Evolutionary conservation across 2,329 filamentous ascomycete species (phyloP).

Genomic region (Sphaerulina populicola): DNA sequence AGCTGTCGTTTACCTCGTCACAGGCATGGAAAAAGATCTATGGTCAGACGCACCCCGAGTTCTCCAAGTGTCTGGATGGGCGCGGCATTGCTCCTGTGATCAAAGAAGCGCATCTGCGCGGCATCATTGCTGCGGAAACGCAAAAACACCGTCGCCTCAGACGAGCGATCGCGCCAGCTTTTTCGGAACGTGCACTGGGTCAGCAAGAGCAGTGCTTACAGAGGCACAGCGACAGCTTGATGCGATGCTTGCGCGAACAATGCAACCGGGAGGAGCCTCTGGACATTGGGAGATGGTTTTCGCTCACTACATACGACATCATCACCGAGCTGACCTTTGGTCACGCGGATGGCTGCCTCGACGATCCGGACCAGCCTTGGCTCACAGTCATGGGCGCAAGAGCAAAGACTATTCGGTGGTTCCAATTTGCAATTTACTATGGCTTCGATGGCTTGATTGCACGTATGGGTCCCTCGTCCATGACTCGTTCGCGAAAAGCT

Average conservation of each 20-base stretch:
- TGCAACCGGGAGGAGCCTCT: slow-evolving; percentile 11
- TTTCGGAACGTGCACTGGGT: slow-evolving; percentile 32
- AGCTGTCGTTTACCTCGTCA: slow-evolving; percentile 33
- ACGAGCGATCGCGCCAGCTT: slow-evolving; percentile 32
- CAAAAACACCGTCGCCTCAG: slow-evolving; percentile 23
- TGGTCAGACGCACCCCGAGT: slow-evolving; percentile 28
- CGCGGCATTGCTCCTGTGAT: slow-evolving; percentile 8
- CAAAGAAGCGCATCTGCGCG: slow-evolving; percentile 3
- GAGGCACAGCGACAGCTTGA: slow-evolving; percentile 34
- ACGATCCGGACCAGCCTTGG: slow-evolving; percentile 6
- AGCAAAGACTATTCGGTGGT: slow-evolving; percentile 7
- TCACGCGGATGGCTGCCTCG: slow-evolving; percentile 5
- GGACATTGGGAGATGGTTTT: slow-evolving; percentile 4
- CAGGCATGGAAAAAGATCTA: slow-evolving; percentile 40
- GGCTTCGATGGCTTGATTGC: background rate
- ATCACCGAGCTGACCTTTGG: slow-evolving; percentile 8
- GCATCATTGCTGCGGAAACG: slow-evolving; percentile 10
- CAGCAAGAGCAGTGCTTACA: slow-evolving; percentile 35
- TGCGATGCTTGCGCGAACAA: slow-evolving; percentile 31
- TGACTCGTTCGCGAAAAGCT: slow-evolving; percentile 2
- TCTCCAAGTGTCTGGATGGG: slow-evolving; percentile 6
- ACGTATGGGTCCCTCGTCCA: slow-evolving; percentile 1
- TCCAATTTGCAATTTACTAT: slow-evolving; percentile 6
- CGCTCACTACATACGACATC: slow-evolving; percentile 7
- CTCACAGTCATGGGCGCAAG: slow-evolving; percentile 4